Conservation (phyloP, 2,329 filamentous ascomycete species). For the Microdochium paspali region DNA sequence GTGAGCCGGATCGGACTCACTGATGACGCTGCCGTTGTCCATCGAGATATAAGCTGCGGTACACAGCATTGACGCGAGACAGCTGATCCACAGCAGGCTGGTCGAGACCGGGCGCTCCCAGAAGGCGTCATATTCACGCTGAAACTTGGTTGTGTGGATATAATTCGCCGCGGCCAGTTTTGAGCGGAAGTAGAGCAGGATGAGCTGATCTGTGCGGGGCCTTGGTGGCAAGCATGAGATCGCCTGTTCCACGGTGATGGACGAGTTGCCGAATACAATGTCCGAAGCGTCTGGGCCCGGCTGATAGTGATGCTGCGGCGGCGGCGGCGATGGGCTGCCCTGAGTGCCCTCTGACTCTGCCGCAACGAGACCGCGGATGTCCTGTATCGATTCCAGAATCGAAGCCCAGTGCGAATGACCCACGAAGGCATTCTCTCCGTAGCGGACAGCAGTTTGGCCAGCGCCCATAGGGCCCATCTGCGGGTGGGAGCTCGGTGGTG, state of each 20-base stretch:
- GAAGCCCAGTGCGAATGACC: conserved; percentile 24
- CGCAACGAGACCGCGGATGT: conserved; percentile 22
- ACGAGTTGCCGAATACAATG: conserved; percentile 15
- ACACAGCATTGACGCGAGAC: conserved; percentile 36
- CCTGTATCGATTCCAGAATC: conserved; percentile 25
- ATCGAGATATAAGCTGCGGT: conserved; percentile 26
- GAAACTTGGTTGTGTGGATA: conserved; percentile 31
- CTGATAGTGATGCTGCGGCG: conserved; percentile 5
- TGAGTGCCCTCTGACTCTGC: conserved; percentile 11
- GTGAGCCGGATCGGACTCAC: conserved; percentile 12
- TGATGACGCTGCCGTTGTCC: conserved; percentile 15
- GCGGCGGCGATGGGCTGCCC: conserved; percentile 16
- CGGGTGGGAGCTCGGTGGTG: conserved; percentile 11
- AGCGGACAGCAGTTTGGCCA: conserved; percentile 7
- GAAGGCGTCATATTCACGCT: conserved; percentile 36
- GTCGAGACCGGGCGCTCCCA: conserved; percentile 29
- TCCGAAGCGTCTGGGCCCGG: conserved; percentile 1
- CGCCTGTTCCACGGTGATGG: conserved; percentile 21
- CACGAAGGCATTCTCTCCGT: conserved; percentile 19
- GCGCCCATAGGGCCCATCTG: conserved; percentile 4
- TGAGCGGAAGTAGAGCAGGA: conserved; percentile 22
- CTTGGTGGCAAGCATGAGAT: conserved; percentile 18
- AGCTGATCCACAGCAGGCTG: conserved; percentile 39
- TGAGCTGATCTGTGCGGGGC: conserved; percentile 19
- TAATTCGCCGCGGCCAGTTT: conserved; percentile 22